Evolutionary conservation across 2,329 filamentous ascomycete genomes (phyloP).

Genomic region (Sporothrix curviconia): DNA sequence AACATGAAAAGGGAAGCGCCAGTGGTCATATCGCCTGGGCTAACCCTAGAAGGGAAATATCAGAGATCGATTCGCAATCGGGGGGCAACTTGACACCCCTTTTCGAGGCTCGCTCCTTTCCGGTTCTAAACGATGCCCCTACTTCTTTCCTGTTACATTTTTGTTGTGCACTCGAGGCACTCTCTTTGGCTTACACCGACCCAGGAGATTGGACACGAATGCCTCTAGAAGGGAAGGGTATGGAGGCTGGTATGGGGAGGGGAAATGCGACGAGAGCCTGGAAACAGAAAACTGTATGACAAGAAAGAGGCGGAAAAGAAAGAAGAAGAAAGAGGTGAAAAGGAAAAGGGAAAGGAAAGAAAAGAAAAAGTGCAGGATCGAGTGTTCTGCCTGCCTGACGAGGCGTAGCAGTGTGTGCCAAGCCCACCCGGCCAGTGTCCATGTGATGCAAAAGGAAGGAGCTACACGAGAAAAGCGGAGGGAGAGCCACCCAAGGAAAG

Average conservation of each 20-base stretch:
- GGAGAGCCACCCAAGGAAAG: background rate
- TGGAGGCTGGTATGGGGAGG: background rate
- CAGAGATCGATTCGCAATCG: background rate
- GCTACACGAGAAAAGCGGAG: background rate
- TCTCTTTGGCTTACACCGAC: background rate
- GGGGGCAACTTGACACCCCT: background rate
- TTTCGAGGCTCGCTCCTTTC: background rate
- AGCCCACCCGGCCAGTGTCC: background rate
- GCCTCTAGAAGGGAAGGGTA: slow-evolving; percentile 8
- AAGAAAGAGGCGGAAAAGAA: background rate
- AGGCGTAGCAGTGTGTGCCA: background rate
- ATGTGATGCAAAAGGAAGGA: slow-evolving; percentile 5
- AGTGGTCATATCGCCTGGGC: background rate
- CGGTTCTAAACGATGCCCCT: too few relatives aligned
- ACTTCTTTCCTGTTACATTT: background rate
- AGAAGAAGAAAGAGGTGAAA: background rate
- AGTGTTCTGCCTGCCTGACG: background rate
- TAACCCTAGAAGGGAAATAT: slow-evolving; percentile 5
- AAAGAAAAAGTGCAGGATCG: background rate
- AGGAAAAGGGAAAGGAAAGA: background rate
- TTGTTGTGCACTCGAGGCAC: background rate
- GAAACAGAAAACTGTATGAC: background rate
- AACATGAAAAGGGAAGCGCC: background rate
- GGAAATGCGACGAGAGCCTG: background rate
- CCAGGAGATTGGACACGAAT: slow-evolving; percentile 11